Percentiles rank a stretch among this genome's conserved stretches.
Evolutionary conservation across 2,329 filamentous ascomycete species (phyloP).

Genomic region (Scytalidium sp.): DNA sequence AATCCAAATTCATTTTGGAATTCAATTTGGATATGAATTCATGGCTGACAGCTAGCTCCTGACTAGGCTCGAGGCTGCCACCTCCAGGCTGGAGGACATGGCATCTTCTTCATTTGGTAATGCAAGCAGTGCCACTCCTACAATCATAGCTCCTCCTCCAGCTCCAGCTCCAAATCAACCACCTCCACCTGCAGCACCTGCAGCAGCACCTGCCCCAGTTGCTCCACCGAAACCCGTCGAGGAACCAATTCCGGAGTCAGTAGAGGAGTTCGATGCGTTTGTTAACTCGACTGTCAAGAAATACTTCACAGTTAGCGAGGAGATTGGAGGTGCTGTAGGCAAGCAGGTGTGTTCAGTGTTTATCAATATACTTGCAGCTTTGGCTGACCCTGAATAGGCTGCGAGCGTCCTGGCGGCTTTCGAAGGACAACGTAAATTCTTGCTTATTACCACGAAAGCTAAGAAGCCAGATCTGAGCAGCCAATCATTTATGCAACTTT

Average conservation of each 20-base stretch:
- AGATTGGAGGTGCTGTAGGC: slow-evolving; percentile 73
- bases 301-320: slow-evolving; percentile 74
- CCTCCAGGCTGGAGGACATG: slow-evolving; percentile 93
- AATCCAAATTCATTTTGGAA: too few species aligned
- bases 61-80: slow-evolving; percentile 89
- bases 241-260: slow-evolving; percentile 67
- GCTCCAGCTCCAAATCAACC: slow-evolving; percentile 33
- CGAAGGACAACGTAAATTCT: slow-evolving; percentile 79
- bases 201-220: slow-evolving; percentile 42
- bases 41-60: slow-evolving; percentile 30
- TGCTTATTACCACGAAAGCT: slow-evolving; percentile 84
- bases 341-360: slow-evolving; percentile 62
- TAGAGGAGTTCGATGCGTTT: slow-evolving; percentile 84
- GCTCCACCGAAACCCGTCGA: slow-evolving; percentile 36
- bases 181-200: slow-evolving; percentile 23
- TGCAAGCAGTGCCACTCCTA: slow-evolving; percentile 38
- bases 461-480: slow-evolving; percentile 78
- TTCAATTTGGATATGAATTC: background rate
- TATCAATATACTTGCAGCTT: background rate
- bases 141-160: slow-evolving; percentile 29
- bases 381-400: slow-evolving; percentile 35
- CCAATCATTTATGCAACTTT: slow-evolving; percentile 67
- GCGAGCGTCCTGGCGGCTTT: slow-evolving; percentile 63
- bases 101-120: slow-evolving; percentile 67
- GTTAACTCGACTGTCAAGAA: slow-evolving; percentile 71